Percentiles rank a stretch among this genome's conserved stretches.
phyloP scores from a whole-genome alignment of 148 eudicot species.

The Vaccinium vitisidaea region DNA sequence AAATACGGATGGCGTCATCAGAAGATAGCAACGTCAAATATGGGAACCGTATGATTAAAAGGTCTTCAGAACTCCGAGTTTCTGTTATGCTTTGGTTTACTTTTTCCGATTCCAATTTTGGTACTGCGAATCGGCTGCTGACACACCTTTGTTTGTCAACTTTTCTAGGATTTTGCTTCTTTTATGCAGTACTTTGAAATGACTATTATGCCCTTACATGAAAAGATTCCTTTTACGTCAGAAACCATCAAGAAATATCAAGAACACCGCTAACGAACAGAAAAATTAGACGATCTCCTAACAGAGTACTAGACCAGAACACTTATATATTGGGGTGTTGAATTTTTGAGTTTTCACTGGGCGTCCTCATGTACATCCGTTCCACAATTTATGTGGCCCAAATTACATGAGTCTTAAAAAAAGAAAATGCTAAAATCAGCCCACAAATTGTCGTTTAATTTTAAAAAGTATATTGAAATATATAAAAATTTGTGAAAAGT shows the following conservation, averaged over 20 bases:
- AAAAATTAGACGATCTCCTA: too few relatives aligned
- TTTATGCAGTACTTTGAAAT: background rate
- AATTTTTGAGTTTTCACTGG: too few relatives aligned
- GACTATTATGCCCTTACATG: background rate
- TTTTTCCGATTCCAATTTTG: background rate
- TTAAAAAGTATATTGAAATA: too few relatives aligned
- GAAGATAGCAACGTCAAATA: background rate
- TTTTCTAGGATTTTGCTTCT: background rate
- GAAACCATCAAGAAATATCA: background rate
- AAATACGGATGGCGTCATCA: background rate
- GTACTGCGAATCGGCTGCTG: conserved; percentile 1
- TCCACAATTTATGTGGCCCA: too few relatives aligned
- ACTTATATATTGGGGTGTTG: too few relatives aligned
- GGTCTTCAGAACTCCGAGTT: conserved; percentile 10
- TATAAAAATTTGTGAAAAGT: too few relatives aligned
- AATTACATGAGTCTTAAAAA: too few relatives aligned
- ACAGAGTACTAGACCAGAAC: too few relatives aligned
- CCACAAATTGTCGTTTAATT: too few relatives aligned
- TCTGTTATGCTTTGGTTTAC: conserved; percentile 3
- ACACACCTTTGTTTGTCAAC: background rate
- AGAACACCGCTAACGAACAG: too few relatives aligned
- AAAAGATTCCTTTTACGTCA: background rate
- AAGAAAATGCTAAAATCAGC: too few relatives aligned
- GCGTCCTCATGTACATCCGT: too few relatives aligned
- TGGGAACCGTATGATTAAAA: conserved; percentile 8